phyloP scores from a whole-genome alignment of 2,329 filamentous ascomycete genomes.

The Diaporthe eres region DNA sequence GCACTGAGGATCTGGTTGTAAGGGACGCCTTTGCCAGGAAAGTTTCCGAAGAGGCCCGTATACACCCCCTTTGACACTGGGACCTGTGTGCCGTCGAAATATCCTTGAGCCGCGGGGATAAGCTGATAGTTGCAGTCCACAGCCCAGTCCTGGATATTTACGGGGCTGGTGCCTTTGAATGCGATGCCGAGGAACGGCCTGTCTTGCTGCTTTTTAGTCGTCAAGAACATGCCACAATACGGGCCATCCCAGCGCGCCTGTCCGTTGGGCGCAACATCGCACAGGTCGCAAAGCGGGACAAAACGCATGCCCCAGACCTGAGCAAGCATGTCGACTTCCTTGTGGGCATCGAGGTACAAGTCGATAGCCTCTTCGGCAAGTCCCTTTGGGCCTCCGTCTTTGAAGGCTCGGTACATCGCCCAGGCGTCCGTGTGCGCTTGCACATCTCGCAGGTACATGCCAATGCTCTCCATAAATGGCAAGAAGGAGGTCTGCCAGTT shows the following conservation, averaged over 20 bases:
- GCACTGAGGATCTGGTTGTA: neutral
- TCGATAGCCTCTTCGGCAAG: neutral
- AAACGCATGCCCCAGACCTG: slow-evolving; percentile 16
- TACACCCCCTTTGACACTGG: neutral
- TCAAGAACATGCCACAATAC: slow-evolving; percentile 4
- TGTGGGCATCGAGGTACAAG: neutral
- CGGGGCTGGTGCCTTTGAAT: neutral
- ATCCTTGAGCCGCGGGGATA: neutral
- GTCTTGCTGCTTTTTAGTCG: neutral
- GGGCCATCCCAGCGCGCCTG: neutral
- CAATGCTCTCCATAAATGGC: slow-evolving; percentile 4
- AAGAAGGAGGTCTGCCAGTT: neutral
- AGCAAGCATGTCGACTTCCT: neutral
- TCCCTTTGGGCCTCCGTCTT: neutral
- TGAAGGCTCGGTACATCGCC: neutral
- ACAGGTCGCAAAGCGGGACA: neutral
- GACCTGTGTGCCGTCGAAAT: neutral
- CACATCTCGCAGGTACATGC: slow-evolving; percentile 6
- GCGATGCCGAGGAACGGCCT: slow-evolving; percentile 2
- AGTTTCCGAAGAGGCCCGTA: neutral
- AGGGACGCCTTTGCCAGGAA: neutral
- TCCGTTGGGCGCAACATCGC: neutral
- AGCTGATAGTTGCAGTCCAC: slow-evolving; percentile 11
- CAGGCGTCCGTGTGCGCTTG: neutral
- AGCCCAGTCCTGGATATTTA: slow-evolving; percentile 1